Base-by-base conservation (phyloP, 140 eudicot genomes). In the Erigeron philadelphicus region DNA sequence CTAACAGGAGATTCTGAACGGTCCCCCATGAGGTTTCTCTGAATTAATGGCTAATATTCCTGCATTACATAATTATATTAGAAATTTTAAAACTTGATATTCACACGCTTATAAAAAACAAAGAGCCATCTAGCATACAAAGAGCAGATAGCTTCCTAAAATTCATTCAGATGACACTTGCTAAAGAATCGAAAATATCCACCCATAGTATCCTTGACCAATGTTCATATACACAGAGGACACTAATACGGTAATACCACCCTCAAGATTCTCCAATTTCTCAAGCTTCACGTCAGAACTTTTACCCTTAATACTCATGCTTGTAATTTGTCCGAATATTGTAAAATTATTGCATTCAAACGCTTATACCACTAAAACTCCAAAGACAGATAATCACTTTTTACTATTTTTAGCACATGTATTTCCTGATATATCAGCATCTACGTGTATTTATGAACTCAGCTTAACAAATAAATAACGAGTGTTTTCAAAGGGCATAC, bases 1-100 rank as follows among this genome's bases (percentile, higher is more conserved):
- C 84, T 81, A 42, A 74, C 81, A 0, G 95, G 89, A 49, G 97
- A 88, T 56, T 72, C 86, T n/a, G 89, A 79, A 68, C 53, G 64
- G 54, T 76, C 81, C 53, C 90, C 93, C 92, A 85, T 84, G 59
- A 72, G 63, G 66, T 72, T 55, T 45, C 23, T 72, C 52, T 23
- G 61, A 59, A 15, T 42, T 75, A 71, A 76, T 11, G 70, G 76
- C 16, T 38, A 61, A 65, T 64, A 59, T 65, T 62, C 76, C 88
- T 84, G 81, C 63, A 73, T 4, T 45, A 59, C 19, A 53, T 19
- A 56, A 15, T 16, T 12, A 45, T 13, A 11, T 75, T 21, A 9
- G 25, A 57, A 7, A 66, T 41, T 18, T 31, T 9, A 65, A 54
- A 23, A 11, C 19, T n/a, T 18, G 25, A 48, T 49, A 16, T 12